Base-by-base conservation (phyloP, 148 eudicot genomes). In the Fagopyrum tataricum region DNA sequence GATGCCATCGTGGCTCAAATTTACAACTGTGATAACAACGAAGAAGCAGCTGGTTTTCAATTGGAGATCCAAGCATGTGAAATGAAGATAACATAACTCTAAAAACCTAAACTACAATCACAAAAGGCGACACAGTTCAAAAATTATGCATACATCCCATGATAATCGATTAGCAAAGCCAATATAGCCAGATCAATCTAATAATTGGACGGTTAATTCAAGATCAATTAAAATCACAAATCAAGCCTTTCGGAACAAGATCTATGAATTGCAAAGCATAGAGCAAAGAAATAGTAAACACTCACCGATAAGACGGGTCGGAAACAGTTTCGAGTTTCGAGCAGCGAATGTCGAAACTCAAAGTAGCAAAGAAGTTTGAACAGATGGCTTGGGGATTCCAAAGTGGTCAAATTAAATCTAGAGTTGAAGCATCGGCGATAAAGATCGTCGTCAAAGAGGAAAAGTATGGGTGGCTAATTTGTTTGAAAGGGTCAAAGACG, bases 1-100 rank as follows among this genome's bases (percentile, higher is more conserved):
- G 77, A 81, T 71, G 71, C 75, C 78, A 84, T 72, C 69, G 43
- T 31, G 69, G 44, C 69, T 64, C 44, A 64, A 64, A 37, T 31
- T 8, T 64, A 64, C 42, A 37, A 20, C 43, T 64, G 18, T 31
- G 8, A 37, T 9, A 61, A 61, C 67, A 61, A 26, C 31, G 67
- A 61, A 26, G 17, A 61, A 46, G 17, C 2, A 20, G 37, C 64
- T 56, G 64, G 4, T 10, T 31, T 56, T 56, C 64, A 56, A 56
- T 56, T 56, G 64, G 64, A 8, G 64, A 52, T 52, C 58, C 64
- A 56, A 56, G 12, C 31, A n/a, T 55, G 56, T 21, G 23, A 23
- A 23, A 8, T 24, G 17, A 26, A 5, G 42, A 64, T 3, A 26
- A 64, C 37, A 26, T 6, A 62, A 4, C 18, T 62, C 69, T 12